Evolutionary conservation across 2,329 filamentous ascomycete genomes (phyloP), one percentile per base, ranked within the genome.

Genomic region (Verticillium longisporum): DNA sequence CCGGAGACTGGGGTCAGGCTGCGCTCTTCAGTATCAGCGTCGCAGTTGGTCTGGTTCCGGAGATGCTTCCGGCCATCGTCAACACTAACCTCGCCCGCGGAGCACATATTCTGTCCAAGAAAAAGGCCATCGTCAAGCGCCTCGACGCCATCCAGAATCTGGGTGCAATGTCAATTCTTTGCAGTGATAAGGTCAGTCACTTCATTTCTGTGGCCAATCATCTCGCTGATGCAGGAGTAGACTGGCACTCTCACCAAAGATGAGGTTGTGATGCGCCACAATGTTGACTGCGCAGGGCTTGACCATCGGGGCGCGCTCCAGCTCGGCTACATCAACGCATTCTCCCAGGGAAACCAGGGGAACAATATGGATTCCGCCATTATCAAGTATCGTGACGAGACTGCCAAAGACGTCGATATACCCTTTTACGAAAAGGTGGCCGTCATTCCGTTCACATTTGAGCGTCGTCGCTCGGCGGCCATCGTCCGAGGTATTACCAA

Each of bases 121-220:
- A 74, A 67, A 72, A 73, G 66, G 70, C 72, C 38, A 68, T 78
- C 58, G 71, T 73, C 56, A 69, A 69, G 62, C 66, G 77, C 61
- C 70, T 70, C 36, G 67, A 71, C 61, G 68, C 68, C 10, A 68
- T 71, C 10, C 69, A 71, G 59, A 70, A 70, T 38, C 59, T 71
- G 1, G 70, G 69, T 13, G 69, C 70, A 33, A 71, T 71, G 68
- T 66, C 68, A 5, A 62, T 71, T 10, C 63, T 71, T 1, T 71
- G 69, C 61, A 71, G 70, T 56, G 69, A 71, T 55, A 71, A 71
- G 41, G 41, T 50, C 7, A 4, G 41, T 50, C 41, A 10, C 21
- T 9, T 21, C 18, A 50, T 53, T 26, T 34, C 2, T n/a, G 4
- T 6, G 2, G 36, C 34, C 5, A 26, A 26, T 6, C 33, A 14